Conservation (phyloP, 352 stramenopile genomes). For the Pythium angustatum region DNA sequence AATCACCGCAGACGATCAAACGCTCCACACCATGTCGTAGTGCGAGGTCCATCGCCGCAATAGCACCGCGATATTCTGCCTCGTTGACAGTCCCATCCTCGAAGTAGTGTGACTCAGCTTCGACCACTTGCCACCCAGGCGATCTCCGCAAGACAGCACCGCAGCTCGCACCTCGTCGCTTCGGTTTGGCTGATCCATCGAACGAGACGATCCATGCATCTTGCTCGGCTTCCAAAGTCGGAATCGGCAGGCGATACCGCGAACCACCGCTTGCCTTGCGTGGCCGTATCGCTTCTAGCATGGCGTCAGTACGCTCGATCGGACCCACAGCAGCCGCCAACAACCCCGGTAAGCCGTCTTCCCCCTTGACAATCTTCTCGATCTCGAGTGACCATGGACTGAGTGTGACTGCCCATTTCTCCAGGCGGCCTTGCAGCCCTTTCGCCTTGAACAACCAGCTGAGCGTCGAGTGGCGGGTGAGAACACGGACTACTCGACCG, state of each 20-base stretch:
- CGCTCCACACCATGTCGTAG: neutral
- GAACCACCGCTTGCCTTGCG: neutral
- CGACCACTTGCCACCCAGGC: constrained; percentile 4
- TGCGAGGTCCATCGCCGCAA: neutral
- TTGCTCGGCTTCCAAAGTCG: neutral
- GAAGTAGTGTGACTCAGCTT: constrained; percentile 7
- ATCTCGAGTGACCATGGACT: constrained; percentile 24
- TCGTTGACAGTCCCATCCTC: constrained; percentile 21
- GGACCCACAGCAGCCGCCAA: constrained; percentile 3
- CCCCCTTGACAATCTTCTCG: neutral
- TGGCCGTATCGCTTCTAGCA: constrained; percentile 14
- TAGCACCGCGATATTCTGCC: constrained; percentile 20
- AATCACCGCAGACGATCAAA: constrained; percentile 26
- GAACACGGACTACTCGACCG: constrained; percentile 2
- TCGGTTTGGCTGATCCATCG: constrained; percentile 19
- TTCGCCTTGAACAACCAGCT: constrained; percentile 13
- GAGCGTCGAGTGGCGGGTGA: constrained; percentile 7
- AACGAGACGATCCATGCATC: constrained; percentile 16
- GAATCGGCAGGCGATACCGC: neutral
- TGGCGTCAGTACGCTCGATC: constrained; percentile 11
- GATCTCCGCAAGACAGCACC: constrained; percentile 9
- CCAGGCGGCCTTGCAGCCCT: constrained; percentile 4
- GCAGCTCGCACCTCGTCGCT: constrained; percentile 8
- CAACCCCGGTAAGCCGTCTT: constrained; percentile 6
- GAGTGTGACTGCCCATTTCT: constrained; percentile 13